phyloP scores from a whole-genome alignment of 768 basidiomycete genomes.

The Termitomyces eurrhizus region DNA sequence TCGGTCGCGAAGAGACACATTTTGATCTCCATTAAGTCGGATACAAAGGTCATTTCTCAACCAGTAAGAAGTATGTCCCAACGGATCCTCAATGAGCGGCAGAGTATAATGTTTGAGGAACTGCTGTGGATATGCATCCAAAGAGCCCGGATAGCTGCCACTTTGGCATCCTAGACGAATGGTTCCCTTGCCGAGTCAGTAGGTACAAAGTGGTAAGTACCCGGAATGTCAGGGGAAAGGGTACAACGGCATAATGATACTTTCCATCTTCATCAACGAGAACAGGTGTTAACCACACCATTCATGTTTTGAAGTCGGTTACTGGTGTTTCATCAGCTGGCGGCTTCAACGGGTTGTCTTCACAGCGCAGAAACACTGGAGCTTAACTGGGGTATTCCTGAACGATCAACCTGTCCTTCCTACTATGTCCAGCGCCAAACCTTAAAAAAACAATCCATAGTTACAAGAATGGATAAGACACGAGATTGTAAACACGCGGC shows the following conservation, averaged over 20 bases:
- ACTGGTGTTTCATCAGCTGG: neutral
- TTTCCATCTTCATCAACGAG: neutral
- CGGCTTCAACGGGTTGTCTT: neutral
- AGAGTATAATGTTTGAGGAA: constrained; percentile 5
- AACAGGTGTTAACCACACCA: constrained; percentile 3
- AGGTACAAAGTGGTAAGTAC: neutral
- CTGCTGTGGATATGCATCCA: neutral
- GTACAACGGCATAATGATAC: constrained; percentile 10
- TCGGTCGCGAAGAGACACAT: neutral
- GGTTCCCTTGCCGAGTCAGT: no score
- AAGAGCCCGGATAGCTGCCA: neutral
- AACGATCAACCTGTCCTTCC: no score
- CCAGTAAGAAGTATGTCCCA: constrained; percentile 10
- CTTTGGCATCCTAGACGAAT: constrained; percentile 5
- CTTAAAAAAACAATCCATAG: neutral
- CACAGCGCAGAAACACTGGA: neutral
- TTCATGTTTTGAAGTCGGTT: neutral
- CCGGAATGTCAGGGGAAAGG: constrained; percentile 14
- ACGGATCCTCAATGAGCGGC: constrained; percentile 9
- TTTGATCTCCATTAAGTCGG: neutral
- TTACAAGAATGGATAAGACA: neutral
- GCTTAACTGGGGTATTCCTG: no score
- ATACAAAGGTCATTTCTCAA: constrained; percentile 7
- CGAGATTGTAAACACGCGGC: no score
- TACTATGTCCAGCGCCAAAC: no score